Base-by-base conservation (phyloP, 1,139 yeast species). In the Waltiozyma sp. region DNA sequence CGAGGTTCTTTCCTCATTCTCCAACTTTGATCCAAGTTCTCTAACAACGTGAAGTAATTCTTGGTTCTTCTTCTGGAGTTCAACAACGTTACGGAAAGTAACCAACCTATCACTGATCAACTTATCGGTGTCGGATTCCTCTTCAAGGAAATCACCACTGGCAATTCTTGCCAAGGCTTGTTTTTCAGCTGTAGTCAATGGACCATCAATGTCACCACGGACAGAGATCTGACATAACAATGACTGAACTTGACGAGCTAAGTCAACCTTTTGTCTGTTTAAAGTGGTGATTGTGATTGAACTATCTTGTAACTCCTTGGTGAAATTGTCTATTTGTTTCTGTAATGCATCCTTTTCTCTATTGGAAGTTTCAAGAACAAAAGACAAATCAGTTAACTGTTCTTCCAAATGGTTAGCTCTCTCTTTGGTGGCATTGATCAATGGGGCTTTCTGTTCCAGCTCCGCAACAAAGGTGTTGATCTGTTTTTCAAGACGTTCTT, bases 391-490 rank as follows among this genome's bases (percentile, higher is more conserved):
- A 56, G 66, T 73, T 61, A 79, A 60, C 47, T 76, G 78, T 6
- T 54, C 53, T 54, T 77, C 80, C 37, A 76, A 54, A 15, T 68
- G 60, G 11, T 62, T 56, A 34, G 73, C 71, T 46, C 73, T 76
- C 43, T 71, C 75, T 43, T 70, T 79, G 58, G 77, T 85, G 49
- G 77, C 82, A 63, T 83, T 73, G 41, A 89, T 72, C 1, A 81
- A 68, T 0, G 97, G 97, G 44, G 87, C 81, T 53, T 84, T 81
- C 23, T 76, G 71, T 57, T 88, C 95, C 50, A 91, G 68, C 58
- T 89, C 96, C 28, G 68, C 69, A 33, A 88, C 75, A 53, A 89
- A 80, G 0, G 72, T 66, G 51, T 82, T 81, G 48, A 89, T 68
- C 60, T 87, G 91, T 34, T 67, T 61, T 46, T 89, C 83, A 45